Evolutionary conservation across 805 yeast genomes (phyloP), one percentile per base, ranked within the genome.

Genomic region (Maudiozyma pseudohumilis): DNA sequence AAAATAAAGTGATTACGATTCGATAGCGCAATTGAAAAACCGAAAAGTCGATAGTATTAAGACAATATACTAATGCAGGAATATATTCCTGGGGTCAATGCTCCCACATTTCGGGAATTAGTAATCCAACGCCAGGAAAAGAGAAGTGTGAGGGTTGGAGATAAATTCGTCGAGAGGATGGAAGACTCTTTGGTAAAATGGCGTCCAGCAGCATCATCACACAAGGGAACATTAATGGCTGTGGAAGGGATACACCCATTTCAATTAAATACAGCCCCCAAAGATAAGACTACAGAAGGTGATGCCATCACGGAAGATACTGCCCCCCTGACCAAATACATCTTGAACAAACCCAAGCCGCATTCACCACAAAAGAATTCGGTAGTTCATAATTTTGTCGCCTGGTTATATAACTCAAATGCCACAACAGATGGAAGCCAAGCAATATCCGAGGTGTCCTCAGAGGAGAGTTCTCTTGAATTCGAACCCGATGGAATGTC

Each of bases 231-330:
- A 1, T 32, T 50, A 1, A 42, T 46, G 38, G 55, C 49, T 5
- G 38, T 55, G 9, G 51, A 51, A 10, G 60, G 56, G 7, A 40
- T 34, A 2, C 60, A 52, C 37, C 60, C 61, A 6, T 55, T 47
- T 33, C 61, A 56, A 35, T 22, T 39, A n/a, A 19, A n/a, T 1
- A 25, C 5, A 8, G 23, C 29, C n/a, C 19, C 20, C 18, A 28
- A 28, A 13, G 12, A 13, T 12, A 15, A 12, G 15, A 23, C 9
- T n/a, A n/a, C n/a, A n/a, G n/a, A n/a, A n/a, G n/a, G n/a, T n/a
- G n/a, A 9, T 23, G 11, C 9, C n/a, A n/a, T n/a, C n/a, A n/a
- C n/a, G n/a, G n/a, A n/a, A n/a, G n/a, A n/a, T n/a, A n/a, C n/a
- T n/a, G n/a, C n/a, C n/a, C n/a, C n/a, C n/a, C n/a, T n/a, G n/a